Base-by-base conservation (phyloP, 2,329 filamentous ascomycete genomes). In the Hymenoscyphus repandus region DNA sequence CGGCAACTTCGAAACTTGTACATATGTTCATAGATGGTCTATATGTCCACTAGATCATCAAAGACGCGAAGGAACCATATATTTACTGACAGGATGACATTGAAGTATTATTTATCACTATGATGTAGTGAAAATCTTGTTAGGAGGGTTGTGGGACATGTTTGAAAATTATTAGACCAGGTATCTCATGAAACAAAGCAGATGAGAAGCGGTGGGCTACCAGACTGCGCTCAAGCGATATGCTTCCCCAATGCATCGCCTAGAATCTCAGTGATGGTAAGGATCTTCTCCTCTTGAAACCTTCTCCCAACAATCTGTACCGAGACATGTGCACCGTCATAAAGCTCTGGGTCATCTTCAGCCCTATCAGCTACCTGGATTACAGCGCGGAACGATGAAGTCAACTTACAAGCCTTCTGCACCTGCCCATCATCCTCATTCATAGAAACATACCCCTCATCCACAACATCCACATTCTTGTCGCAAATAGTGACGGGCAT, bases 241-340 rank as follows among this genome's bases (percentile, higher is more conserved):
- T 59, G 54, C 40, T 61, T 62, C 12, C 53, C 54, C 40, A 64
- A 47, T 42, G 53, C 59, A 53, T 60, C 49, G 6, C 58, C 56
- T 4, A 64, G 34, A 12, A 60, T 51, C 47, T 60, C 57, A 3
- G 61, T 59, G 6, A 64, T 37, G 7, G 71, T 75, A 11, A 81
- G 59, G 0, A 80, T 68, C 60, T 72, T 79, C 60, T 82, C 79
- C 51, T 82, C 78, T 41, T 82, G 72, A 13, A 78, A 66, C 47
- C 71, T 73, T 20, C 70, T 68, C 5, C 74, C 74, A 11, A 80
- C 68, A 18, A 82, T 67, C 62, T 82, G 78, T 31, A 82, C 53
- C 2, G 74, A 73, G 6, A 82, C 70, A 0, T 78, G 77, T 45
- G 77, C 66, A 0, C 67, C 68, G 34, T 72, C 63, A 52, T 70